Base-by-base conservation (phyloP, 345 rosid genomes). In the Arabis hirsuta region DNA sequence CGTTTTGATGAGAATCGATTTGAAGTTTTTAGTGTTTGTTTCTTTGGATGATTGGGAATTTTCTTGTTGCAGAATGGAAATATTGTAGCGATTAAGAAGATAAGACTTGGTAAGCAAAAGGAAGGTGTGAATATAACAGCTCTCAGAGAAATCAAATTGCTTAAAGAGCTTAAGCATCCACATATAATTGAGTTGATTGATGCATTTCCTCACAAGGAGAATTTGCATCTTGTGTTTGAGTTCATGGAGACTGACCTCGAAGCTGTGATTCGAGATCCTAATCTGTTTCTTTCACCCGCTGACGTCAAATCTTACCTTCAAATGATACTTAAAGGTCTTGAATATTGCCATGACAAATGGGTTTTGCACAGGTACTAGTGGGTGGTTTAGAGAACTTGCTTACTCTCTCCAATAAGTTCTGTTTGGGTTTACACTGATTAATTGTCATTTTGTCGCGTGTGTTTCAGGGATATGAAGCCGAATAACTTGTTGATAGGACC, bases 191-290 rank as follows among this genome's bases (percentile, higher is more conserved):
- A 88, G 84, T 74, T 94, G 77, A 84, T 85, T 54, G 97, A 94
- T 77, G 91, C 96, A 12, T 94, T 94, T 58, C 97, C 97, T 66
- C 97, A 91, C 84, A 94, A 94, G 79, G 97, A 90, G 52, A 91
- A 91, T 76, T 74, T 94, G 84, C 96, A 94, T 73, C 80, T 94
- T 63, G 98, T 94, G 79, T 94, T 94, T 51, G 96, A 88, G 84
- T 89, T 87, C 82, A 94, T 94, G 98, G 97, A 91, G 86, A 94
- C 96, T 56, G 98, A 89, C 65, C 97, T 94, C 7, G 98, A 94
- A 84, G 90, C 96, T 3, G 93, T 94, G 29, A 94, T 94, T 65
- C 93, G 93, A 3, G 96, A 94, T 71, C 73, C 86, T 20, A 91
- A 94, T 52, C 85, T 94, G 46, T 87, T 89, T 71, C 97, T 94